phyloP scores from a whole-genome alignment of 352 stramenopile species.

The Globisporangium alternatum region DNA sequence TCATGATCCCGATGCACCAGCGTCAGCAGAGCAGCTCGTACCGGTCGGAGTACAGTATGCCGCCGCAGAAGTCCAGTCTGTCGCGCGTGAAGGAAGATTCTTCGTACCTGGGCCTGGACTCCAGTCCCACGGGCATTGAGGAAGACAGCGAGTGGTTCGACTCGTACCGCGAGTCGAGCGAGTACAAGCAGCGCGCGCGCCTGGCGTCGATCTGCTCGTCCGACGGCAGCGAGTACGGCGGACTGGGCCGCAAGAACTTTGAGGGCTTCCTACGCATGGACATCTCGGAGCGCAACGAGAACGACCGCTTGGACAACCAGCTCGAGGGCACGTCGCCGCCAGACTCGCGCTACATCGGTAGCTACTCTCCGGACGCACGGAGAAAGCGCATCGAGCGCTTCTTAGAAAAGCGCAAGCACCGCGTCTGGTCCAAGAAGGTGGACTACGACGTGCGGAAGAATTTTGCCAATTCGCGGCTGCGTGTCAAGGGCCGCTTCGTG shows the following conservation, averaged over 20 bases:
- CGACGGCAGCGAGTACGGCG: conserved; percentile 72
- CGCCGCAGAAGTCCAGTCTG: conserved; percentile 56
- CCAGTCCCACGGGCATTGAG: conserved; percentile 70
- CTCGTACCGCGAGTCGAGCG: conserved; percentile 49
- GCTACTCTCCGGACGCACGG: conserved; percentile 85
- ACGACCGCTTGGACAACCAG: conserved; percentile 22
- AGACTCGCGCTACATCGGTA: conserved; percentile 77
- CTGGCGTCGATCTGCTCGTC: conserved; percentile 76
- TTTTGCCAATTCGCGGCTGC: conserved; percentile 97
- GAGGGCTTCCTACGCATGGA: conserved; percentile 83
- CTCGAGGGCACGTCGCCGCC: conserved; percentile 25
- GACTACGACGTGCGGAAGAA: conserved; percentile 99
- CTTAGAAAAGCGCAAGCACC: conserved; percentile 90
- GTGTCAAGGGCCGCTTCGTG: conserved; percentile 98
- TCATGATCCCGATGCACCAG: conserved; percentile 57
- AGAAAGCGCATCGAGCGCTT: conserved; percentile 88
- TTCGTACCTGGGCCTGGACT: conserved; percentile 52
- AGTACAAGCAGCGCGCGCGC: conserved; percentile 70
- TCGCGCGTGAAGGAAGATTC: conserved; percentile 64
- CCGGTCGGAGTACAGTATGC: conserved; percentile 26
- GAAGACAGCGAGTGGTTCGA: conserved; percentile 56
- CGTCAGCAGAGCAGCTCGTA: conserved; percentile 21
- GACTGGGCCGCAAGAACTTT: conserved; percentile 64
- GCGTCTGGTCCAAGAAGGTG: conserved; percentile 97
- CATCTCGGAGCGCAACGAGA: conserved; percentile 69